Evolutionary conservation across 768 basidiomycete species (phyloP).

Genomic region (Suillus americanus): DNA sequence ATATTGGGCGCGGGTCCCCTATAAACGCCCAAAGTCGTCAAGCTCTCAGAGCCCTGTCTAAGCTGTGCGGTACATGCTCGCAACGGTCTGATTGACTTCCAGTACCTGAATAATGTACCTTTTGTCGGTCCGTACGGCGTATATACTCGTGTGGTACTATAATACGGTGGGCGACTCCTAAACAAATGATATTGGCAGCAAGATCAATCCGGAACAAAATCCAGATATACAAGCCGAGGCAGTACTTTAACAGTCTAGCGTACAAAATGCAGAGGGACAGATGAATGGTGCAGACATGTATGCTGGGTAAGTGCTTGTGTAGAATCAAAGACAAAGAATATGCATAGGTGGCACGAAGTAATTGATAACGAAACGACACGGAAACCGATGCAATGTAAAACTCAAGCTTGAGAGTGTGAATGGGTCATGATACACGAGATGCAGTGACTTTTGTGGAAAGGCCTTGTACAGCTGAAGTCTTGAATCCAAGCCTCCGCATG

Average conservation of each 20-base stretch:
- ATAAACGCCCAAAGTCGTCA: background rate
- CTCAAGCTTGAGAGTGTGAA: conserved; percentile 11
- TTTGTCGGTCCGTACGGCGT: too few relatives aligned
- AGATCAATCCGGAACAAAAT: conserved; percentile 4
- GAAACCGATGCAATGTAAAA: conserved; percentile 24
- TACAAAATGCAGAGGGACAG: conserved; percentile 44
- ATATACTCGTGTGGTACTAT: too few relatives aligned
- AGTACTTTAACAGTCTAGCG: conserved; percentile 32
- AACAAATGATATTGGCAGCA: background rate
- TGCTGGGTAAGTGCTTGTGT: conserved; percentile 30
- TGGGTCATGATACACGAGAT: conserved; percentile 26
- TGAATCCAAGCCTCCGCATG: conserved; percentile 90
- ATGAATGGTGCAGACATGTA: conserved; percentile 17
- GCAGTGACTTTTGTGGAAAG: conserved; percentile 55
- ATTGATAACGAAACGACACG: conserved; percentile 28
- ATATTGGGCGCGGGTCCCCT: background rate
- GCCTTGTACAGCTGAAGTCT: conserved; percentile 71
- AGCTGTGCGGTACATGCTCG: background rate
- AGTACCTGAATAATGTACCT: background rate
- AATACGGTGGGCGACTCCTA: background rate
- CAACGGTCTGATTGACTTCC: background rate
- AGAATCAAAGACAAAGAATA: conserved; percentile 24
- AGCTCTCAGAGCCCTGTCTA: background rate
- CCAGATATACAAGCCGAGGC: conserved; percentile 15
- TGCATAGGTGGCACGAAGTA: conserved; percentile 31